phyloP scores from a whole-genome alignment of 2,329 filamentous ascomycete genomes.

The Penicillium sp. region DNA sequence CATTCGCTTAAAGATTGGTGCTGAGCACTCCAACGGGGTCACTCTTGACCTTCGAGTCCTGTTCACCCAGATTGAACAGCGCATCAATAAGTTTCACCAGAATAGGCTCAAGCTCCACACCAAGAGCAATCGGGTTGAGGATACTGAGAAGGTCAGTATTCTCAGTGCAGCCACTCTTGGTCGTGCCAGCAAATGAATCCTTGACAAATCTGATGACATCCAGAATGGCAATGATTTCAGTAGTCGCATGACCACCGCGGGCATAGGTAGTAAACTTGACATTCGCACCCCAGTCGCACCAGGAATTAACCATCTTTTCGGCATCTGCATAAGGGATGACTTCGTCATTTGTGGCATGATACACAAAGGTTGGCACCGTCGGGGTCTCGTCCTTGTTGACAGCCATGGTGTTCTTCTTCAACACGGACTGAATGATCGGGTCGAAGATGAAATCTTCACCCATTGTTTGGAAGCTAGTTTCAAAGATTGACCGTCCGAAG shows the following conservation, averaged over 20 bases:
- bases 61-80: conserved; percentile 12
- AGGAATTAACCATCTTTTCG: conserved; percentile 18
- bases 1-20: not conserved
- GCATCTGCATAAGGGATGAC: conserved; percentile 25
- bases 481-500: conserved; percentile 21
- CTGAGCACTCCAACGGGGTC: conserved; percentile 13
- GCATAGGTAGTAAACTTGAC: conserved; percentile 27
- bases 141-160: conserved; percentile 20
- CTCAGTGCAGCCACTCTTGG: conserved; percentile 17
- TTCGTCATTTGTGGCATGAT: conserved; percentile 27
- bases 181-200: conserved; percentile 25
- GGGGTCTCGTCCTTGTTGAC: conserved; percentile 22
- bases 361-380: conserved; percentile 26
- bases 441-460: conserved; percentile 15
- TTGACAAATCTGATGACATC: conserved; percentile 23
- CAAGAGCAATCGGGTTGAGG: conserved; percentile 24
- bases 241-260: conserved; percentile 25
- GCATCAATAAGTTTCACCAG: conserved; percentile 20
- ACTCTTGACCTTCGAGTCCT: conserved; percentile 19
- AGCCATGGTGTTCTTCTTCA: conserved; percentile 20
- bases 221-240: conserved; percentile 21
- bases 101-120: conserved; percentile 22
- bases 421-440: conserved; percentile 11
- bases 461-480: conserved; percentile 21
- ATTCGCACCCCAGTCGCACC: conserved; percentile 21